Percentiles rank a stretch among this genome's conserved stretches.
Evolutionary conservation across 73 alveolate genomes (phyloP).

Genomic region (Blepharisma japonicum): DNA sequence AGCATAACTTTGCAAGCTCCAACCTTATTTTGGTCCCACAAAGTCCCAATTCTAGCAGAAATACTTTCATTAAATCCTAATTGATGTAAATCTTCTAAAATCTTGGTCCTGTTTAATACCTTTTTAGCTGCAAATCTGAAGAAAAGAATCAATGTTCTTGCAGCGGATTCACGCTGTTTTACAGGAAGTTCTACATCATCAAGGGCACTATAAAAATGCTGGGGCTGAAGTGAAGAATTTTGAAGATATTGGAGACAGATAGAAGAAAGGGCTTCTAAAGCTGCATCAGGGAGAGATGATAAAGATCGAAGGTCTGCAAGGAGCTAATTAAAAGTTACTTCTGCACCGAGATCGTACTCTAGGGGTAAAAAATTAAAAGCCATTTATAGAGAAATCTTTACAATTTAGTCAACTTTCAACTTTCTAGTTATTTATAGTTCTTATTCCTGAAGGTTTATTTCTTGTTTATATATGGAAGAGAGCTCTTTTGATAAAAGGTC

Average conservation of each 20-base stretch:
- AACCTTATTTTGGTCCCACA: slow-evolving; percentile 20
- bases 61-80: slow-evolving; percentile 22
- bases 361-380: slow-evolving; percentile 17
- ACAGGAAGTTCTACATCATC: slow-evolving; percentile 12
- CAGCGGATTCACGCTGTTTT: neutral
- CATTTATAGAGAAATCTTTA: slow-evolving; percentile 5
- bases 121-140: slow-evolving; percentile 20
- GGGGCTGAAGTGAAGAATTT: slow-evolving; percentile 17
- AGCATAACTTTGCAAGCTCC: slow-evolving; percentile 27
- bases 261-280: neutral
- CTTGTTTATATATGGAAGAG: neutral
- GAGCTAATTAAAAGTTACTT: slow-evolving; percentile 7
- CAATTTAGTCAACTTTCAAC: neutral
- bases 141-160: slow-evolving; percentile 17
- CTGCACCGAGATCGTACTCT: slow-evolving; percentile 25
- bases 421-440: neutral
- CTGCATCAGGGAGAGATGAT: slow-evolving; percentile 13
- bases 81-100: neutral
- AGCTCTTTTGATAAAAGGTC: neutral
- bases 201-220: slow-evolving; percentile 11
- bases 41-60: slow-evolving; percentile 4
- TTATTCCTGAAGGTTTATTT: neutral
- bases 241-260: slow-evolving; percentile 15
- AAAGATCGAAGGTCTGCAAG: neutral
- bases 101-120: neutral